Conservation (phyloP, 768 basidiomycete genomes). For the Rhizopogon rudus region DNA sequence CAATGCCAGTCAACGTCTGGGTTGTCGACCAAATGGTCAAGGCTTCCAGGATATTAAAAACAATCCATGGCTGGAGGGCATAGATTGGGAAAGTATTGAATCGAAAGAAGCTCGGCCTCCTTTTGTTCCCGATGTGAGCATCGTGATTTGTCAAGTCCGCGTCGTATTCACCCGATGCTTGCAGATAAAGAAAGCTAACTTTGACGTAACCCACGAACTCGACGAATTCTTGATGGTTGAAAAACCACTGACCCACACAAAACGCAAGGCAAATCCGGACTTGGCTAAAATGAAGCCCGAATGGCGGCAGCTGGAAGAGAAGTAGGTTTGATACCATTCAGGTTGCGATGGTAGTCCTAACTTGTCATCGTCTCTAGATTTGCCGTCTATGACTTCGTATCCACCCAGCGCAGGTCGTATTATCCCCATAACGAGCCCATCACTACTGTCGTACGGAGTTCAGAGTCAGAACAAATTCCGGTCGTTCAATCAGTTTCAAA, state of each 20-base stretch:
- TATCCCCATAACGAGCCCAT: conserved; percentile 81
- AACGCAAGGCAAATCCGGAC: conserved; percentile 85
- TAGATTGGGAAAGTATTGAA: conserved; percentile 80
- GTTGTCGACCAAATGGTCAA: conserved; percentile 64
- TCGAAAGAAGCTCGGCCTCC: conserved; percentile 70
- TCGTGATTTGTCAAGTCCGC: background rate
- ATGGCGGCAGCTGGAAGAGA: conserved; percentile 88
- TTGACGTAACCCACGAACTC: conserved; percentile 94
- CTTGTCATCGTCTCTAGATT: conserved; percentile 50
- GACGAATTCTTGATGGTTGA: conserved; percentile 97
- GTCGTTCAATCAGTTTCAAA: conserved; percentile 33
- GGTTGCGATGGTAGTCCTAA: background rate
- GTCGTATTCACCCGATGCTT: background rate
- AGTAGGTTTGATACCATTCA: conserved; percentile 42
- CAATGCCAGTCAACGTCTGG: conserved; percentile 72
- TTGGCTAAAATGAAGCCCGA: conserved; percentile 88
- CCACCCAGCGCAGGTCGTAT: conserved; percentile 72
- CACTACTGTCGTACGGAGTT: conserved; percentile 23
- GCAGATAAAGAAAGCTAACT: conserved; percentile 95
- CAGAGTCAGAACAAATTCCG: conserved; percentile 24
- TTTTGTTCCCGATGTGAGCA: conserved; percentile 89
- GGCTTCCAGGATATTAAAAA: conserved; percentile 74
- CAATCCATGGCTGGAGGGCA: conserved; percentile 80
- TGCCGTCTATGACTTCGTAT: conserved; percentile 81
- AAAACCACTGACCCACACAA: conserved; percentile 93